Base-by-base conservation (phyloP, 1,139 yeast genomes). In the Scheffersomyces illinoinensis region DNA sequence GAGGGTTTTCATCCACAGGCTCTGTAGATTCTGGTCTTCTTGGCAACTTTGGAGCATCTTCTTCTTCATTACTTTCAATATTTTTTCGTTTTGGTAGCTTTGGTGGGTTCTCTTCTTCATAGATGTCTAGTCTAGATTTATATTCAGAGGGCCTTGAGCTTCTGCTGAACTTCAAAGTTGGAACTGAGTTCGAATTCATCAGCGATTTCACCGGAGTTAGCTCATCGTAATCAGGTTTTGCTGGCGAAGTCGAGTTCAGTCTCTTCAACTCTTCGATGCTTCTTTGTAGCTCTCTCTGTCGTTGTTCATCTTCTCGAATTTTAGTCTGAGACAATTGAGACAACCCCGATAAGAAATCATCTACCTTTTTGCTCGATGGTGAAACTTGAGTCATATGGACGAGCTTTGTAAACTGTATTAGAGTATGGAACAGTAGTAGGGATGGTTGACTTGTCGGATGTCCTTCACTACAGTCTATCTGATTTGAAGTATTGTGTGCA, bases 251-350 rank as follows among this genome's bases (percentile, higher is more conserved):
- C 54, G 71, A 68, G 53, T 58, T 59, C 76, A 72, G 77, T 50
- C 70, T 63, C 52, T 71, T 65, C 39, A 76, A 62, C 33, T 73
- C 77, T 58, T 76, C 74, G 20, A 76, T 70, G 58, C 74, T 71
- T 39, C 76, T 61, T 57, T 72, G 76, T 26, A 76, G 67, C 5
- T 66, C 66, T 24, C 79, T 67, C 60, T 75, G 79, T 43, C 79
- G 66, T 57, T 71, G 72, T 48, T 72, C 74, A 61, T 75, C 79
- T 57, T 77, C 78, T 47, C 65, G 62, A 23, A 75, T 58, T 53
- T 75, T 65, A 21, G 71, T 74, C 60, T 74, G 79, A 0, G 80
- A 76, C 10, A 76, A 60, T 58, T 72, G 68, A 2, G 81, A 77
- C 49, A 77, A 62, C 48, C 71, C 68, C n/a, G 76, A 66, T 50